Conservation (phyloP, 805 yeast species). For the Candida silvicultrix region DNA sequence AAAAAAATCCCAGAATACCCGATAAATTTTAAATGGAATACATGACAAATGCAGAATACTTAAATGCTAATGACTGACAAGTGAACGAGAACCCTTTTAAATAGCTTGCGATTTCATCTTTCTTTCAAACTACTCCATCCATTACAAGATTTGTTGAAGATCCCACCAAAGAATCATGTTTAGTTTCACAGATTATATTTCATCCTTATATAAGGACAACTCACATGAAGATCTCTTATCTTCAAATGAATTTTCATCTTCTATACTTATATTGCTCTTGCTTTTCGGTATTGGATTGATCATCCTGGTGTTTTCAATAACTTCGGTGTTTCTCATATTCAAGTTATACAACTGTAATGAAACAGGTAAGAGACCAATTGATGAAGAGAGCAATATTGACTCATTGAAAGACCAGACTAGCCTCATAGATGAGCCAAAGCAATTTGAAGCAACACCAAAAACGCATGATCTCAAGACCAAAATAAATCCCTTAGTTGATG, state of each 20-base stretch:
- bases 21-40: not conserved
- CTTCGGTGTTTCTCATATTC: slow-evolving; percentile 9
- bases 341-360: slow-evolving; percentile 13
- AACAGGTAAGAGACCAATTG: not conserved
- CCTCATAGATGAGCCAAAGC: too few relatives aligned
- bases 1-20: not conserved
- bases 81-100: not conserved
- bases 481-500: not conserved
- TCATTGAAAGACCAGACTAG: too few relatives aligned
- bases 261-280: slow-evolving; percentile 9
- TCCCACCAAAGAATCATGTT: not conserved
- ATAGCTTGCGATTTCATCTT: too few relatives aligned
- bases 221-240: slow-evolving; percentile 13
- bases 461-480: too few relatives aligned
- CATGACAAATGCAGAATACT: not conserved
- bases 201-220: slow-evolving; percentile 7
- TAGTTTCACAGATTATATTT: slow-evolving; percentile 6
- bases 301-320: slow-evolving; percentile 8
- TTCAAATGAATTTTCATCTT: slow-evolving; percentile 8
- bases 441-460: too few relatives aligned
- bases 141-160: too few relatives aligned
- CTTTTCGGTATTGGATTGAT: slow-evolving; percentile 11
- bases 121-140: too few relatives aligned
- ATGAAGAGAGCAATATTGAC: not conserved
- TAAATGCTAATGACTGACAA: not conserved